These are phyloP conservation scores for Entrophospora sp. DNA, from an alignment of 192 early-diverging fungal genomes.

Conservation along the genomic window DNA sequence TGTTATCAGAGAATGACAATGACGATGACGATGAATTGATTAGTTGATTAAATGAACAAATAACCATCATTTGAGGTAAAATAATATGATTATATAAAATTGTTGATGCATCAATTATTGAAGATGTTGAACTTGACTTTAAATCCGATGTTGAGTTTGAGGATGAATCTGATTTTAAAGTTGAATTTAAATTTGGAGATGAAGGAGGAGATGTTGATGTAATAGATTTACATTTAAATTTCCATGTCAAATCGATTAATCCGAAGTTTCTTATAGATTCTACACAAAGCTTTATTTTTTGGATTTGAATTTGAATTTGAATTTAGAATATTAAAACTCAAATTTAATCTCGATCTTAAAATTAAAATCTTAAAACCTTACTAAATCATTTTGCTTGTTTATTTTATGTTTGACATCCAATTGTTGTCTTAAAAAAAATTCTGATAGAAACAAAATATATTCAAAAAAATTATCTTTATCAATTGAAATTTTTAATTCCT, in stretches of 20 bases:
- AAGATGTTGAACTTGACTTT: neutral
- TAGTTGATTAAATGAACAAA: slow-evolving; percentile 1
- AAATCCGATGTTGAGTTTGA: neutral
- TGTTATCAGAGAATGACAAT: too few species aligned
- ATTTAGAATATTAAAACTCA: neutral
- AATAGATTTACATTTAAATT: slow-evolving; percentile 4
- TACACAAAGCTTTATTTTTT: too few species aligned
- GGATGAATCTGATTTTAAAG: neutral
- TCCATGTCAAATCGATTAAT: slow-evolving; percentile 1
- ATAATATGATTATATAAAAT: slow-evolving; percentile 12
- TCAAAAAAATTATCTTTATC: neutral
- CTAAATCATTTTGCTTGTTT: neutral
- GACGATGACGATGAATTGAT: too few species aligned
- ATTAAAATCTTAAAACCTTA: neutral
- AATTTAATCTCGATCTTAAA: neutral
- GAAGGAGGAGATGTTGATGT: neutral
- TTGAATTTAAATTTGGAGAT: neutral
- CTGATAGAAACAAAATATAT: slow-evolving; percentile 1
- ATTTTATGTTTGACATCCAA: slow-evolving; percentile 1
- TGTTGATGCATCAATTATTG: neutral
- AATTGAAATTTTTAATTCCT: slow-evolving; percentile 4
- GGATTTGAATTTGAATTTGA: too few species aligned
- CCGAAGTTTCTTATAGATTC: slow-evolving; percentile 3
- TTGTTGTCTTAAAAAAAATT: neutral
- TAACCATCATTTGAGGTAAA: neutral